Conservation (phyloP, 2,329 filamentous ascomycete species). For the Ceratocystis papillata region DNA sequence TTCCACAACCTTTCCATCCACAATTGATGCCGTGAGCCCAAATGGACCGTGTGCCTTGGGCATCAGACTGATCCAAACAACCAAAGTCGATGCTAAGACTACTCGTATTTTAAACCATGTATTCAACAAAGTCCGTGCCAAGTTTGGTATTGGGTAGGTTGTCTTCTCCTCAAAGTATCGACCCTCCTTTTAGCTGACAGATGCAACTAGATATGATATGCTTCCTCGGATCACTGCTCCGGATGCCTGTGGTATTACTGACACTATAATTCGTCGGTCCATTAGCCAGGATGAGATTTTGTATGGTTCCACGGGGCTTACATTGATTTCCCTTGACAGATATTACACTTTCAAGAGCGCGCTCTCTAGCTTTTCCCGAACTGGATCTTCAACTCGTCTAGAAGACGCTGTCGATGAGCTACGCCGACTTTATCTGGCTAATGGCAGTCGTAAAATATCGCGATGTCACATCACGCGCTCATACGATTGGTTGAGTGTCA, state of each 20-base stretch:
- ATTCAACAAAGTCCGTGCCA: conserved; percentile 44
- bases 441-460: conserved; percentile 39
- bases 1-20: conserved; percentile 35
- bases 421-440: conserved; percentile 47
- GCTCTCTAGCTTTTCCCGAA: conserved; percentile 46
- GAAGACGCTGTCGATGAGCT: conserved; percentile 55
- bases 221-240: conserved; percentile 38
- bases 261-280: conserved; percentile 45
- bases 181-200: conserved; percentile 3
- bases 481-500: conserved; percentile 48
- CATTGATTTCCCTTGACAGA: conserved; percentile 49
- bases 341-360: conserved; percentile 55
- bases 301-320: conserved; percentile 50
- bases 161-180: neutral
- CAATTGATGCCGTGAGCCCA: conserved; percentile 29
- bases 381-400: conserved; percentile 37
- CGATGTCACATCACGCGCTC: conserved; percentile 43
- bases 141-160: conserved; percentile 29
- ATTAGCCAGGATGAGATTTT: conserved; percentile 50
- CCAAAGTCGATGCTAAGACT: conserved; percentile 37
- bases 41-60: conserved; percentile 36
- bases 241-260: conserved; percentile 37
- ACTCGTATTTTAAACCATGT: conserved; percentile 40
- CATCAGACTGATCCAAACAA: conserved; percentile 42
- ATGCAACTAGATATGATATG: conserved; percentile 32